Evolutionary conservation across 305 asterid species (phyloP).

Genomic region (Fraxinus ornus): DNA sequence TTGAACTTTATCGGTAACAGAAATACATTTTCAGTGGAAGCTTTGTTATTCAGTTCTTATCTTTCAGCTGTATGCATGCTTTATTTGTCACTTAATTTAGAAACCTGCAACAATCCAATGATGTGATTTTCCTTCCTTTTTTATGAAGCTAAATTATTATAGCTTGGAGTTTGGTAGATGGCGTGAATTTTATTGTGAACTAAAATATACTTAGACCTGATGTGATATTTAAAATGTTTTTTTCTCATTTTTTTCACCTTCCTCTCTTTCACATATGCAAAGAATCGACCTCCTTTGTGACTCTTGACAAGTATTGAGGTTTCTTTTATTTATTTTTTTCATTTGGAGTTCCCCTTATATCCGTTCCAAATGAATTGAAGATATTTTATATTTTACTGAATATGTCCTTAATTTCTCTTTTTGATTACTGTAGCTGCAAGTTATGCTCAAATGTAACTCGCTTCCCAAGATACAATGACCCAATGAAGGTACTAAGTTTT

Average conservation of each 20-base stretch:
- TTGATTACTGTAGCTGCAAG: conserved; percentile 61
- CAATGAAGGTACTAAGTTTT: conserved; percentile 63
- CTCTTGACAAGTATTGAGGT: conserved; percentile 7
- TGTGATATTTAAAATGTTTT: background rate
- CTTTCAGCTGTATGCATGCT: conserved; percentile 7
- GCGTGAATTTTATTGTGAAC: background rate
- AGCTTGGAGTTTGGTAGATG: background rate
- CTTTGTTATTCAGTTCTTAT: background rate
- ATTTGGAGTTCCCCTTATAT: background rate
- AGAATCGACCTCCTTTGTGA: background rate
- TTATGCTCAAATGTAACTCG: conserved; percentile 72
- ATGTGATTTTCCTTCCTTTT: conserved; percentile 7
- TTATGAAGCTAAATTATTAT: conserved; percentile 8
- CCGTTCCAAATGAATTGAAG: conserved; percentile 6
- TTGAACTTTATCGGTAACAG: conserved; percentile 76
- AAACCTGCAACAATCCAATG: conserved; percentile 14
- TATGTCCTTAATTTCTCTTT: conserved; percentile 15
- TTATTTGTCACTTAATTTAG: conserved; percentile 11
- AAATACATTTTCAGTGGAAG: conserved; percentile 1
- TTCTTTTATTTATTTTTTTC: background rate
- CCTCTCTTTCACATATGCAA: background rate
- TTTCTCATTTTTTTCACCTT: conserved; percentile 1
- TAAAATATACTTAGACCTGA: background rate
- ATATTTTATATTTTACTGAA: conserved; percentile 9
- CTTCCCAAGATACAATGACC: conserved; percentile 97